phyloP scores from a whole-genome alignment of 257 asterid species.

The Lycium barbarum region DNA sequence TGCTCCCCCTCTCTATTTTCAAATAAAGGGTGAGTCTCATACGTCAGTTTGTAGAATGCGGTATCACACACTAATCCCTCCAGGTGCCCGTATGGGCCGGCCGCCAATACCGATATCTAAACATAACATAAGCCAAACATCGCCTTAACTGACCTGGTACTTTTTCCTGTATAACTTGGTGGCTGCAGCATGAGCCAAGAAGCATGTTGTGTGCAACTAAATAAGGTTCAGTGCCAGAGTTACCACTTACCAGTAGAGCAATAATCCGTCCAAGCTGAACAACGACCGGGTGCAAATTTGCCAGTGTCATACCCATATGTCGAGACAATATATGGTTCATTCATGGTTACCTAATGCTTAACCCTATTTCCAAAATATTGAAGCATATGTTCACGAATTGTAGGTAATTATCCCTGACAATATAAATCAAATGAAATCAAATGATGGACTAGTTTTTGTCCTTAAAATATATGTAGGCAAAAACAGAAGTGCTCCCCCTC shows the following conservation, averaged over 20 bases:
- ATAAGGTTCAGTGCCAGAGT: slow-evolving; percentile 68
- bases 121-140: too few relatives aligned
- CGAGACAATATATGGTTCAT: slow-evolving; percentile 49
- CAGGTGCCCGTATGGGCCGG: too few relatives aligned
- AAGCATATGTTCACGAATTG: slow-evolving; percentile 59
- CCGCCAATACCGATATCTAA: too few relatives aligned
- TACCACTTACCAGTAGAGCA: slow-evolving; percentile 59
- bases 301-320: slow-evolving; percentile 56
- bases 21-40: too few relatives aligned
- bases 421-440: too few relatives aligned
- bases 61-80: too few relatives aligned
- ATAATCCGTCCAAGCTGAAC: slow-evolving; percentile 46
- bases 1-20: too few relatives aligned
- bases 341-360: slow-evolving; percentile 56
- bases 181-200: slow-evolving; percentile 51
- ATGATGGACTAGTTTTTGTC: neutral
- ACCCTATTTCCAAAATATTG: slow-evolving; percentile 63
- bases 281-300: slow-evolving; percentile 53
- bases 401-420: slow-evolving; percentile 53
- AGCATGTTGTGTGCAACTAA: slow-evolving; percentile 56
- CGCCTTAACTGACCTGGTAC: slow-evolving; percentile 47
- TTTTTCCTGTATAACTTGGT: slow-evolving; percentile 48
- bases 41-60: too few relatives aligned
- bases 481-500: too few relatives aligned
- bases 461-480: too few relatives aligned